Evolutionary conservation across 768 basidiomycete genomes (phyloP), one percentile per base, ranked within the genome.

Genomic region (Xerocomus brunneocitrinus): DNA sequence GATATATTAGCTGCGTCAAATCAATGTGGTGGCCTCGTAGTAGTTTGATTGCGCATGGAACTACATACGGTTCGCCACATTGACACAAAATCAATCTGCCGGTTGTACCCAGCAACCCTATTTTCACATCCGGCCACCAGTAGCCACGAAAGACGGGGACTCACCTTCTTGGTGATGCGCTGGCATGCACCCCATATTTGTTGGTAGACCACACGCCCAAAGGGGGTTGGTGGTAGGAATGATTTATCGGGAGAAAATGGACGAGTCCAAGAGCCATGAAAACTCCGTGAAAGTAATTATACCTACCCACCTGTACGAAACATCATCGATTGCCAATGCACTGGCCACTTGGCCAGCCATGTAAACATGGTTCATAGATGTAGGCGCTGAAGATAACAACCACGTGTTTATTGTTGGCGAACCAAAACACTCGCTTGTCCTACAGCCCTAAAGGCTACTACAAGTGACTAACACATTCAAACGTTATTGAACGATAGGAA

Each of bases 391-490:
- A 30, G 34, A 50, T 38, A 38, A 39, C 28, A 40, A 9, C 36
- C 30, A 42, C 36, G 32, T 49, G 36, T 19, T 50, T 47, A 46
- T 28, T 19, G 22, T 19, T 19, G n/a, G 30, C 24, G 31, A 51
- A 34, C 42, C 40, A 44, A 46, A 39, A 38, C 45, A 53, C 47
- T 39, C 27, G n/a, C 19, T 50, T 53, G 52, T 54, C 49, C 53
- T 55, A 57, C 59, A 55, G 52, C 56, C 54, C 0, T 28, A 57
- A 50, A 43, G 56, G 58, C 36, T 58, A 66, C 59, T 59, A 68
- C 60, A 58, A 64, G 50, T 56, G 62, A 62, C 62, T 41, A 57
- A 58, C 44, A 60, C 62, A 67, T 67, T 57, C 67, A 39, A 55
- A 63, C 57, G 61, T 50, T 50, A 54, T 39, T 56, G 59, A 56